phyloP scores from a whole-genome alignment of 345 rosid species.

The Lepidium didymum region DNA sequence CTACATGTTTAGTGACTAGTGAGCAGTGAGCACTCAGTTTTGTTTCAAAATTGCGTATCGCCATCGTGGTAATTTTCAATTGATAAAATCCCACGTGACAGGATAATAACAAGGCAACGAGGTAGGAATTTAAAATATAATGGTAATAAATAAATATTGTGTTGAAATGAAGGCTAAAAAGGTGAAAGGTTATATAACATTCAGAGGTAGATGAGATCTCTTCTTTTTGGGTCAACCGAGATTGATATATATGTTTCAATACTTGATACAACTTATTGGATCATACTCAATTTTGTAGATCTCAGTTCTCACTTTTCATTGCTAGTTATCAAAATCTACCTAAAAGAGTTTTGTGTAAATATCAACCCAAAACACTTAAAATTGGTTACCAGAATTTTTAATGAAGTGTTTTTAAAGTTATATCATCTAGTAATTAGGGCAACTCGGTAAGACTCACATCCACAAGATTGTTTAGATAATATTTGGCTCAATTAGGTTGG shows the following conservation, averaged over 20 bases:
- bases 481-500: no score
- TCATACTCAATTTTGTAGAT: no score
- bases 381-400: neutral
- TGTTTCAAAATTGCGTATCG: neutral
- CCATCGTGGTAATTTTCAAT: neutral
- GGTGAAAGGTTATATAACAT: neutral
- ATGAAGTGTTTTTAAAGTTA: neutral
- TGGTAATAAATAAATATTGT: neutral
- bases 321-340: no score
- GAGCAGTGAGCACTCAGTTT: neutral
- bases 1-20: no score
- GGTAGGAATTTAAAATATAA: neutral
- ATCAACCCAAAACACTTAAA: no score
- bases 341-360: no score
- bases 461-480: no score
- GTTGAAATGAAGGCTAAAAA: neutral
- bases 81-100: neutral
- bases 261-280: no score
- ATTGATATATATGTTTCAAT: neutral
- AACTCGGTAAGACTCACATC: neutral
- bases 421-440: neutral
- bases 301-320: no score
- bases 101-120: neutral
- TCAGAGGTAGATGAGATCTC: neutral
- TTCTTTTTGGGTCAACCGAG: constrained; percentile 8